Base-by-base conservation (phyloP, 768 basidiomycete genomes). In the Cystofilobasidium bisporidii region DNA sequence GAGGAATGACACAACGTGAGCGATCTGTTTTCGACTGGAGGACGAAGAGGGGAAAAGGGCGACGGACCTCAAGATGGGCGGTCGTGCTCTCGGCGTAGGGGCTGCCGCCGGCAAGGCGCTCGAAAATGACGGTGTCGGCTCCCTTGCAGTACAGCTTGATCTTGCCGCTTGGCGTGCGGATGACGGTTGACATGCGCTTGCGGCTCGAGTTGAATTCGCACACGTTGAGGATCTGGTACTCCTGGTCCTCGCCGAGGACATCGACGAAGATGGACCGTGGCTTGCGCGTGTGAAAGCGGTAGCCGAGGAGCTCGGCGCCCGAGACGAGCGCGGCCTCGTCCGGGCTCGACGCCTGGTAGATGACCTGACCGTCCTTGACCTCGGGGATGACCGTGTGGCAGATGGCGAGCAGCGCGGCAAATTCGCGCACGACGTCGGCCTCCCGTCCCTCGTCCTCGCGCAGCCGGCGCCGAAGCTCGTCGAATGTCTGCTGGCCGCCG, bases 331-430 rank as follows among this genome's bases (percentile, higher is more conserved):
- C 96, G 0, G 92, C 96, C 77, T 99, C 94, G 74, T 98, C 96
- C 0, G 96, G 96, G 80, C 91, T 94, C 70, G 90, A 93, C 1
- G 96, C 96, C 76, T 99, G 96, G 74, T 87, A 99, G 14, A 86
- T 80, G 70, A 89, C 87, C 81, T 92, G 94, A n/a, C 84, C 81
- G 68, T 89, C 85, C 72, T 83, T 85, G 63, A 86, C 78, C 78
- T 98, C 96, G 2, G 96, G 96, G 73, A 98, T 98, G 72, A 99
- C 96, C 0, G 96, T 98, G 75, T 99, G 96, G 72, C 96, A 99
- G 40, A 98, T 92, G 1, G 94, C 87, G 60, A 98, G 81, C 26
- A 97, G 81, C 0, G 87, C 84, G 73, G 97, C 76, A 68, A 91
- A 87, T 73, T 91, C 88, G 69, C 80, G 77, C 53, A 87, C 77